Evolutionary conservation across 192 early-diverging fungal genomes (phyloP), one percentile per base, ranked within the genome.

Genomic region (Globomyces pollinis-pini): DNA sequence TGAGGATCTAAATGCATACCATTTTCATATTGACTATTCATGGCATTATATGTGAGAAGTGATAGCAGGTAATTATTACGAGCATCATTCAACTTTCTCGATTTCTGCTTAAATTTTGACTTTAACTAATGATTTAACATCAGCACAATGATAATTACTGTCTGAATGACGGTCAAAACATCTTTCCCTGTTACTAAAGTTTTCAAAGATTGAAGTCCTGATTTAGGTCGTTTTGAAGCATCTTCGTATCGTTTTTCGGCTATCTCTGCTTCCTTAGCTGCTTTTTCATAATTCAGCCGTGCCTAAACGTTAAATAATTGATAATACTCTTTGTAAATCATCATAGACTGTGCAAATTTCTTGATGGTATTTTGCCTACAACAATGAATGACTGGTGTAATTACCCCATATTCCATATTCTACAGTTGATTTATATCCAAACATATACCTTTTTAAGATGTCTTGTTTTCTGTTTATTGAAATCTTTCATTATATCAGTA

Each of bases 31-130:
- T 23, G 38, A 15, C 42, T 4, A 29, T 75, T 68, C 12, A 72
- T 53, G 9, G 44, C 9, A 58, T 79, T 79, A 9, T 53, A 58
- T 28, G 39, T 29, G 11, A 39, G 55, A 33, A 76, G 57, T 5
- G 69, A 68, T 8, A 79, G 57, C n/a, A 79, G 29, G 52, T 79
- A 76, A 7, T 73, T 65, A 63, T 79, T 79, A 0, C 77, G 38
- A 2, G 50, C 60, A 29, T 71, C 69, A 41, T 52, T 54, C 9
- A 79, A 56, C 38, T 61, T 66, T 1, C 58, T 28, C n/a, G 52
- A 61, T 9, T 41, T 32, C 16, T 61, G 23, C 51, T 75, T 79
- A 61, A 64, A 71, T 45, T 79, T 74, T n/a, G 61, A 33, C 13
- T 57, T 50, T 26, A 72, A 47, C 61, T 58, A 16, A 1, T 38